These are phyloP conservation scores for Dendrobium chrysotoxum DNA, from an alignment of 106 monocot genomes.

Conservation along the genomic window DNA sequence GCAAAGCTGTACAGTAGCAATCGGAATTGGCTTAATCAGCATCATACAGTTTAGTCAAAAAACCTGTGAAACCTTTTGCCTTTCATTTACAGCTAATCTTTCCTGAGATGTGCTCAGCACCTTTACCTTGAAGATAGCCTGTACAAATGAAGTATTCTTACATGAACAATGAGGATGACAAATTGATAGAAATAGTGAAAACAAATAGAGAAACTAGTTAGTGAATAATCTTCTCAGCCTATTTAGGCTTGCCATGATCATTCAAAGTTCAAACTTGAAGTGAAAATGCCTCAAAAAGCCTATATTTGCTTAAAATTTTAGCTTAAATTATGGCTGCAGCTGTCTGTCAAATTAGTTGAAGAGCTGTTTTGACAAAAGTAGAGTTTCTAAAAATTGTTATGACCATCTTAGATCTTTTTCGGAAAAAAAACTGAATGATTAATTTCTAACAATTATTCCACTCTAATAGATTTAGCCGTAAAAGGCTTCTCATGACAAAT, in stretches of 20 bases:
- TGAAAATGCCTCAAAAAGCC: no score
- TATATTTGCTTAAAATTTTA: no score
- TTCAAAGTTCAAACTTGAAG: no score
- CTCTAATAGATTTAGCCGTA: no score
- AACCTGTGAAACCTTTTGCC: conserved; percentile 30
- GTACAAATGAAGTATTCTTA: neutral
- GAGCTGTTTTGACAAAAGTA: no score
- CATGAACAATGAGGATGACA: neutral
- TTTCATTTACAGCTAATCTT: conserved; percentile 8
- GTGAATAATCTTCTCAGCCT: neutral
- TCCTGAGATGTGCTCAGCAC: conserved; percentile 38
- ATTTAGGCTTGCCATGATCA: neutral
- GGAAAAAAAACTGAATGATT: no score
- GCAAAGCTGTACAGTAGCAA: neutral
- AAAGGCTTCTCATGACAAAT: no score
- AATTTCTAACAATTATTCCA: no score
- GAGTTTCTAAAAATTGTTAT: no score
- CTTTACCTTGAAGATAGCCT: conserved; percentile 72
- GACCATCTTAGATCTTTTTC: no score
- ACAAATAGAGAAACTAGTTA: neutral
- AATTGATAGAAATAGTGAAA: neutral
- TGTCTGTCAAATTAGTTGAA: no score
- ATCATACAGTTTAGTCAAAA: conserved; percentile 17
- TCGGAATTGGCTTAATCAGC: neutral
- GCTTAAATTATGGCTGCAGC: no score